Conservation (phyloP, 192 early-diverging fungal species). For the Mortierella antarctica region DNA sequence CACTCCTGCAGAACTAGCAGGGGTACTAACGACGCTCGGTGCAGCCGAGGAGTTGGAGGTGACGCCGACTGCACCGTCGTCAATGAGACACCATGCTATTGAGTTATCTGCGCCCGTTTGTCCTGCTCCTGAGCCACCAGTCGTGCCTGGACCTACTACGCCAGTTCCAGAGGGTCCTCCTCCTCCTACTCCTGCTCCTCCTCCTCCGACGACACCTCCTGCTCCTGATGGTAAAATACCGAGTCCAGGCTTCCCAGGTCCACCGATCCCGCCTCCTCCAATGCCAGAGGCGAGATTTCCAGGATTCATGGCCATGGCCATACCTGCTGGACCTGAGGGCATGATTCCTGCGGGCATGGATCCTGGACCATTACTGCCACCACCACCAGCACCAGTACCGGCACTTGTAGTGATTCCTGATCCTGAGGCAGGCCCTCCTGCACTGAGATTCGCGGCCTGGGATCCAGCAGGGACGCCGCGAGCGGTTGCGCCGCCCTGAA, state of each 20-base stretch:
- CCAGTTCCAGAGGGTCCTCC: constrained; percentile 13
- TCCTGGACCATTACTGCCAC: neutral
- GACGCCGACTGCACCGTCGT: constrained; percentile 34
- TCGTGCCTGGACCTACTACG: constrained; percentile 1
- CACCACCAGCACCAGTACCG: neutral
- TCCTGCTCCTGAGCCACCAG: neutral
- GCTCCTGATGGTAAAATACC: constrained; percentile 21
- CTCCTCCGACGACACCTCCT: no score
- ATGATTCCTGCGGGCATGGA: neutral
- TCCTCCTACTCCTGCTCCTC: neutral
- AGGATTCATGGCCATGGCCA: no score
- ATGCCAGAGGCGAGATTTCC: neutral
- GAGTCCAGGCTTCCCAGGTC: constrained; percentile 30
- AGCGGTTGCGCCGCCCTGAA: constrained; percentile 42
- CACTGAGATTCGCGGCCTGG: constrained; percentile 11
- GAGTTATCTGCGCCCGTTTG: constrained; percentile 25
- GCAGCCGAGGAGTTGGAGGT: neutral
- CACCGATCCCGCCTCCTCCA: neutral
- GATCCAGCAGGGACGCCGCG: constrained; percentile 27
- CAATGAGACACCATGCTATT: constrained; percentile 48
- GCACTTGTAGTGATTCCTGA: neutral
- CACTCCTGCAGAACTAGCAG: neutral
- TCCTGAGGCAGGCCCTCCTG: constrained; percentile 1
- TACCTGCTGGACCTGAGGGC: no score
- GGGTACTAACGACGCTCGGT: constrained; percentile 5